phyloP scores from a whole-genome alignment of 768 basidiomycete species.

The Mycena amicta region DNA sequence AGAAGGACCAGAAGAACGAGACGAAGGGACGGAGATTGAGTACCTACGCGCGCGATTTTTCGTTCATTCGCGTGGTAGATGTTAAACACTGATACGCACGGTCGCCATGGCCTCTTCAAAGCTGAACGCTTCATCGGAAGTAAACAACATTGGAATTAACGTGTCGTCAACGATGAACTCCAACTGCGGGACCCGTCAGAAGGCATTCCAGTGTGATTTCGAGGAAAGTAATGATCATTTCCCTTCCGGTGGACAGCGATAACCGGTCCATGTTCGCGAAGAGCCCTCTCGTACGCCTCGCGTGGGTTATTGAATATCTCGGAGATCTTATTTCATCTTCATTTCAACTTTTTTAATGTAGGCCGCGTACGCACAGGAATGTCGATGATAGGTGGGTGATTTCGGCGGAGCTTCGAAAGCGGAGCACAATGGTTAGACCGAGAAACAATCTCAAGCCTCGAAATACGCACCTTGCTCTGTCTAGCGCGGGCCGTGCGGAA shows the following conservation, averaged over 20 bases:
- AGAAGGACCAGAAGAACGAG: constrained; percentile 29
- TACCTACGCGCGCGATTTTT: constrained; percentile 21
- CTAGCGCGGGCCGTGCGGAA: too few species aligned
- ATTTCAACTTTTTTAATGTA: neutral
- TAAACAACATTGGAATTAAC: constrained; percentile 30
- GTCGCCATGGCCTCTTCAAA: constrained; percentile 35
- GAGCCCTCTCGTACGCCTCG: constrained; percentile 34
- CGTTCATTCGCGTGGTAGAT: neutral
- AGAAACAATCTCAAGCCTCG: too few species aligned
- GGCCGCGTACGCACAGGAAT: constrained; percentile 17
- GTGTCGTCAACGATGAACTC: constrained; percentile 36
- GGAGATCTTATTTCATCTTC: constrained; percentile 7
- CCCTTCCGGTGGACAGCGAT: constrained; percentile 35
- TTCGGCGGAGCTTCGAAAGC: too few species aligned
- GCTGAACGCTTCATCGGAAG: constrained; percentile 32
- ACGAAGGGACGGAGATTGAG: constrained; percentile 34
- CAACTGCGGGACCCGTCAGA: too few species aligned
- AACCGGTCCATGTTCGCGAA: constrained; percentile 31
- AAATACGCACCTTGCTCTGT: neutral
- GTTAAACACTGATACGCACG: constrained; percentile 17
- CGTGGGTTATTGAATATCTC: constrained; percentile 34
- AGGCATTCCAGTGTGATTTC: too few species aligned
- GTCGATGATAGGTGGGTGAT: constrained; percentile 21
- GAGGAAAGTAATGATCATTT: too few species aligned
- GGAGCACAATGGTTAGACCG: too few species aligned